Evolutionary conservation across 2,329 filamentous ascomycete species (phyloP).

Genomic region (Aspergillus luchuensis): DNA sequence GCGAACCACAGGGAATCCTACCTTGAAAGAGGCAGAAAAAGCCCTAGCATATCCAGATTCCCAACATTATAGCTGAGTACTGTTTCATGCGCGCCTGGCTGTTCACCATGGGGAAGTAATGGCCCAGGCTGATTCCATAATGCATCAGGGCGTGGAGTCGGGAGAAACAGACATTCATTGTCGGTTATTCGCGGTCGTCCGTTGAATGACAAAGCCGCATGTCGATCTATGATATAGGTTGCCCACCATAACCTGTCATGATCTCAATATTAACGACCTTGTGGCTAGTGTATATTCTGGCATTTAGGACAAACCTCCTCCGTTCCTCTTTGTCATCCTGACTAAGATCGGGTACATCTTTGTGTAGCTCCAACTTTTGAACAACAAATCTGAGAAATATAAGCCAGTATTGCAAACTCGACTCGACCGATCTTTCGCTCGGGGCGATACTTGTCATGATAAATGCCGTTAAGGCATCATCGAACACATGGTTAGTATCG

Average conservation of each 20-base stretch:
- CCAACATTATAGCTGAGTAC: neutral
- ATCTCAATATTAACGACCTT: neutral
- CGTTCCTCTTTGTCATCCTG: neutral
- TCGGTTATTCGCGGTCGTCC: conserved; percentile 3
- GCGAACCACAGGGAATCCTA: neutral
- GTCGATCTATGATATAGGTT: conserved; percentile 8
- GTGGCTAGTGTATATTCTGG: no score
- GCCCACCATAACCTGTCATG: conserved; percentile 4
- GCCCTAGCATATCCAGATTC: conserved; percentile 1
- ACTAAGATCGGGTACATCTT: neutral
- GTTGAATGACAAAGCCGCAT: conserved; percentile 3
- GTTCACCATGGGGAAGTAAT: neutral
- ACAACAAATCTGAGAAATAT: neutral
- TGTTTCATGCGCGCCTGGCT: neutral
- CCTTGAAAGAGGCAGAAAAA: neutral
- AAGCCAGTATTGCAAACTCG: conserved; percentile 1
- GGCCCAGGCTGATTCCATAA: neutral
- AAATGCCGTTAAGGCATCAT: conserved; percentile 6
- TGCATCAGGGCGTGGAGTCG: neutral
- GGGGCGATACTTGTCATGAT: conserved; percentile 5
- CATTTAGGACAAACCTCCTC: neutral
- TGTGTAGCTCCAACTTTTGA: conserved; percentile 2
- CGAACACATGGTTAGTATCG: neutral
- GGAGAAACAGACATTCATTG: neutral
- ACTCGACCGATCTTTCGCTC: conserved; percentile 1